Evolutionary conservation across 169 alveolate species (phyloP).

Genomic region (Plasmodium vinckei): DNA sequence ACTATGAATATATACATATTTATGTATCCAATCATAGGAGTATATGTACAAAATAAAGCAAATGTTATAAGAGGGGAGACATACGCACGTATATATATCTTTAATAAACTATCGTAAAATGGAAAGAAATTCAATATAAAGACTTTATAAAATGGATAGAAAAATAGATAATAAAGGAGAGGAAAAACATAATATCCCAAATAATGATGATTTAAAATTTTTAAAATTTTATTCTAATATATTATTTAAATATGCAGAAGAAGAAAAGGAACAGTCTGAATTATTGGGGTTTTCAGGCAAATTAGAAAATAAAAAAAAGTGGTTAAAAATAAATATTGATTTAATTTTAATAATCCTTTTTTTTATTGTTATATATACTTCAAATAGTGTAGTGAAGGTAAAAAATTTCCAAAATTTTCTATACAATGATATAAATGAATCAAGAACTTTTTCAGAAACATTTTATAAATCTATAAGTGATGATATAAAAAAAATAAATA

Average conservation of each 20-base stretch:
- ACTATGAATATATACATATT: no score
- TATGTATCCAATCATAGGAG: no score
- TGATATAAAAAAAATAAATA: slow-evolving; percentile 38
- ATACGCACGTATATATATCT: no score
- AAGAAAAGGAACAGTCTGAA: slow-evolving; percentile 24
- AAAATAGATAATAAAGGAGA: slow-evolving; percentile 7
- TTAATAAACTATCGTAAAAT: neutral
- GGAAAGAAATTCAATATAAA: neutral
- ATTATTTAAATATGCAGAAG: slow-evolving; percentile 62
- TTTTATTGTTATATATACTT: slow-evolving; percentile 75
- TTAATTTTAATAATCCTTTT: slow-evolving; percentile 76
- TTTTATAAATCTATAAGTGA: slow-evolving; percentile 35
- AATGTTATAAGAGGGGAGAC: no score
- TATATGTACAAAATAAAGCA: no score
- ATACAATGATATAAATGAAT: slow-evolving; percentile 39
- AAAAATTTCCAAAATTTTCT: slow-evolving; percentile 51
- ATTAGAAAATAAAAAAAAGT: slow-evolving; percentile 77
- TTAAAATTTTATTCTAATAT: slow-evolving; percentile 37
- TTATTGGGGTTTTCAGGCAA: slow-evolving; percentile 69
- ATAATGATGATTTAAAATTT: slow-evolving; percentile 29
- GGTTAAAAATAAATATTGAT: slow-evolving; percentile 76
- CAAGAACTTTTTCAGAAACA: slow-evolving; percentile 30
- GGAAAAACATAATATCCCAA: neutral
- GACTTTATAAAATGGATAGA: neutral
- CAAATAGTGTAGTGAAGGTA: slow-evolving; percentile 66